Evolutionary conservation across 441 rosid genomes (phyloP), one percentile per base, ranked within the genome.

Genomic region (Erodium trifolium): DNA sequence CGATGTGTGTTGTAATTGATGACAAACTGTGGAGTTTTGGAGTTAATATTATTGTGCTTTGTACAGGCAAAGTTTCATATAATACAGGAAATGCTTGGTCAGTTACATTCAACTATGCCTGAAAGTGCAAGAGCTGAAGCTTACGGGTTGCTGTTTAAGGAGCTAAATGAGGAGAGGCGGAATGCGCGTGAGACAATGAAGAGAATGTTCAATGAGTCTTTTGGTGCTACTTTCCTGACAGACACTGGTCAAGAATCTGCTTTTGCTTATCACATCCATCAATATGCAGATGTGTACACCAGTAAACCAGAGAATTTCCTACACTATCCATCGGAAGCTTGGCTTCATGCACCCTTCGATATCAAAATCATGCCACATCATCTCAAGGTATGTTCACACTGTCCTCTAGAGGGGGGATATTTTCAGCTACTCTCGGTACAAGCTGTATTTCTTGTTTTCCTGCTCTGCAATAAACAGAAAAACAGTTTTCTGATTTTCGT

Each of bases 351-450:
- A 39, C 96, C 99, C 53, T 88, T 69, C 65, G 93, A 93, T 79
- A 77, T 93, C 83, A 91, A 93, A 83, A 89, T 91, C 79, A 88
- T 93, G 96, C 99, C 99, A 65, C 97, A 93, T 84, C 99, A 93
- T 76, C 77, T 88, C 63, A 93, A 93, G 97, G 99, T 93, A 78
- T 68, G 70, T 59, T 17, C 19, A 18, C 62, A 7, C 62, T 55
- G 10, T 18, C 62, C 16, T 14, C 19, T 53, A 5, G n/a, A 5
- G 16, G 60, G 16, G 60, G 0, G 16, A n/a, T n/a, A n/a, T 53
- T 53, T 53, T 53, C 60, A 8, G 17, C 8, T 53, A n/a, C 16
- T 19, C 16, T 55, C 45, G 6, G 45, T 39, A 39, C 9, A 39
- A 39, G 6, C 23, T 17, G 60, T 53, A 14, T 53, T 53, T 5